Base-by-base conservation (phyloP, 2,329 filamentous ascomycete genomes). In the Aspergillus sp. region DNA sequence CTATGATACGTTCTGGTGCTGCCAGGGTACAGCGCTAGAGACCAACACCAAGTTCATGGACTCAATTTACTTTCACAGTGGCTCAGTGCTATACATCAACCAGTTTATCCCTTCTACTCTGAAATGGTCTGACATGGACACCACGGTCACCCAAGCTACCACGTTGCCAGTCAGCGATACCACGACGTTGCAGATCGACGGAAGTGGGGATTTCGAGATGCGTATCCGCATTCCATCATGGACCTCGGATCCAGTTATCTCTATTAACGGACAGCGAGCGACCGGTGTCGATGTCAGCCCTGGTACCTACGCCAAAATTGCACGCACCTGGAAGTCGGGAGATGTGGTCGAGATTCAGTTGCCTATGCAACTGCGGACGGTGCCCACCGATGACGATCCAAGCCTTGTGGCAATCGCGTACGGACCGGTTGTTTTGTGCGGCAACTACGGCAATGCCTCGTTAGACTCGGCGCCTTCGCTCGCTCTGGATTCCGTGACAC, bases 21-120 rank as follows among this genome's bases (percentile, higher is more conserved):
- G 69, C 33, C 66, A 72, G 43, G 69, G 67, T 1, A 71, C 69
- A 0, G 65, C 59, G 0, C 36, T 72, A 2, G 69, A 73, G 52
- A 70, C 64, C 0, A 72, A 73, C 43, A 73, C 69, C 0, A 72
- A 71, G 44, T 47, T 71, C 8, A 66, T 64, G 53, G 69, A 73
- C 42, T 69, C 68, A 0, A 65, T 73, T 33, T 73, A 72, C 52
- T 68, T 62, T 28, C 55, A 65, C 28, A 60, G 66, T 32, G 48
- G 51, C 16, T 49, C 52, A 0, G 56, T 58, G 0, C 53, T 72
- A 0, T 71, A 65, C 34, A 60, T 73, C 22, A 72, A 72, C 39
- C 47, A 72, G 2, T 72, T 69, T 39, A 63, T 61, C 0, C 61
- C 68, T 0, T 71, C 68, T 0, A 57, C 53, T 3, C 42, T 72